Evolutionary conservation across 441 rosid genomes (phyloP).

Genomic region (Corymbia citriodora): DNA sequence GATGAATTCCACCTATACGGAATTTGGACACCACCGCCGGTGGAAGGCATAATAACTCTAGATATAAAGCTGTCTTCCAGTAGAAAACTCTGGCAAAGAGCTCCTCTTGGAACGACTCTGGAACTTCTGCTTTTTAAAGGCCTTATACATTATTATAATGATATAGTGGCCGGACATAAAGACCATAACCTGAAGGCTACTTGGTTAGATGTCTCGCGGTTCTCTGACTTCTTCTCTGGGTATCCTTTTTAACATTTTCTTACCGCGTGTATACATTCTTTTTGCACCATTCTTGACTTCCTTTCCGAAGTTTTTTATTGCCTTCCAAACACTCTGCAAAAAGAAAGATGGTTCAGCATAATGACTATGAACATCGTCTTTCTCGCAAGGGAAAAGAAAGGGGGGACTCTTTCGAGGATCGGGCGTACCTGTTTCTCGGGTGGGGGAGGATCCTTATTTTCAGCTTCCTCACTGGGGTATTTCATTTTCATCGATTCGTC

Average conservation of each 20-base stretch:
- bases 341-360: no score
- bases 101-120: not conserved
- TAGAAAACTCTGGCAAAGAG: not conserved
- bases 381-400: not conserved
- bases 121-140: not conserved
- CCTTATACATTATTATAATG: not conserved
- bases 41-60: not conserved
- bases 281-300: no score
- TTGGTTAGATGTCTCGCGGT: not conserved
- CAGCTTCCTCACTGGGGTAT: slow-evolving; percentile 40
- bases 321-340: no score
- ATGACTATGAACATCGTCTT: no score
- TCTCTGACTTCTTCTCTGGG: not conserved
- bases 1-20: not conserved
- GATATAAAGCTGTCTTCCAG: not conserved
- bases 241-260: no score
- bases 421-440: not conserved
- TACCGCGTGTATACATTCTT: no score
- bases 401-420: not conserved
- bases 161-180: not conserved
- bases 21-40: not conserved
- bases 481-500: slow-evolving; percentile 61
- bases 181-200: not conserved
- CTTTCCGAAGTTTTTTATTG: no score
- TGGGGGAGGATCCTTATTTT: not conserved